Base-by-base conservation (phyloP, 2,329 filamentous ascomycete species). In the Venturia aucupariae region DNA sequence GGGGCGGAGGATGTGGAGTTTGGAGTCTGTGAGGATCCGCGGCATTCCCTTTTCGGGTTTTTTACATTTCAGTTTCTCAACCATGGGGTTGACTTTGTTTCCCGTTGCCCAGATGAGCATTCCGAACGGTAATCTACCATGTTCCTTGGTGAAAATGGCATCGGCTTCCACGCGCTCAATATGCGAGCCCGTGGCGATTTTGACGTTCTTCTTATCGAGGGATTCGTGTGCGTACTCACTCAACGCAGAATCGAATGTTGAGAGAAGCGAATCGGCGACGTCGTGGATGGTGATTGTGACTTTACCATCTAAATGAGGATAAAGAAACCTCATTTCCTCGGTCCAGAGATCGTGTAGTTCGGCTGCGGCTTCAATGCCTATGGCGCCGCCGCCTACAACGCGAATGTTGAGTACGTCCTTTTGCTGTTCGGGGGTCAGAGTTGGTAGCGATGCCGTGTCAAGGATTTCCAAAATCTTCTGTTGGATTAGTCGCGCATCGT, bases 251-350 rank as follows among this genome's bases (percentile, higher is more conserved):
- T 80, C 78, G 60, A 78, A 80, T 0, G 72, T 75, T 8, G 72
- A 72, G 38, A 80, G 68, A 13, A 80, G 75, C 13, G 72, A 68
- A 5, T 75, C 72, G 5, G 77, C 78, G 1, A 79, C 75, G 66
- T 80, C 78, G 64, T 79, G 76, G 46, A 80, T 75, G n/a, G 73
- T 73, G 38, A 80, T 76, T 4, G 67, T 71, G 10, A 79, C 59
- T 51, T 76, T 74, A 2, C 72, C 73, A 22, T 75, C 74, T 0
- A 80, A 68, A 32, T 76, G 72, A 1, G 77, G 75, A 64, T 78
- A 79, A 6, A 79, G 66, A 35, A 72, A 69, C 15, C 70, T 67
- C 66, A 79, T 70, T n/a, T 75, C 74, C 6, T 75, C 67, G 10
- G 75, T 67, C 68, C 73, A 76, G 2, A 80, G 70, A 64, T 80